Conservation (phyloP, 2,329 filamentous ascomycete genomes). For the Fusarium sp. region DNA sequence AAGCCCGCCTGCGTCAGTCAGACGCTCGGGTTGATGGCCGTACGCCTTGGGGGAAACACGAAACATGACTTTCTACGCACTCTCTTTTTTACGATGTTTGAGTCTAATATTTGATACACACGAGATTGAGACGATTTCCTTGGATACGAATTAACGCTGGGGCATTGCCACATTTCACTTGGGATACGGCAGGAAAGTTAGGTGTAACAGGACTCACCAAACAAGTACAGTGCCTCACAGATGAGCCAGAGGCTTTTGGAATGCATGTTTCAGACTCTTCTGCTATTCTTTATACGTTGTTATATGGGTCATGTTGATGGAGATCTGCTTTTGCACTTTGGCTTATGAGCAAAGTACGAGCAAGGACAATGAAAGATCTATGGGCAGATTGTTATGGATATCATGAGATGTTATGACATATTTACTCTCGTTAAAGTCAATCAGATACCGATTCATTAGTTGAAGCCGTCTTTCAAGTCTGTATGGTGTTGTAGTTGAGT, state of each 20-base stretch:
- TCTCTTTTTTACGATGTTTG: not conserved
- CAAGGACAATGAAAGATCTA: not conserved
- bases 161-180: constrained; percentile 10
- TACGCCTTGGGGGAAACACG: constrained; percentile 17
- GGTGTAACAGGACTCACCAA: constrained; percentile 40
- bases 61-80: constrained; percentile 1
- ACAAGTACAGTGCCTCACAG: constrained; percentile 17
- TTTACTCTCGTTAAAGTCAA: not conserved
- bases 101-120: constrained; percentile 13
- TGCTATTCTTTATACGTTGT: not conserved
- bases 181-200: constrained; percentile 19
- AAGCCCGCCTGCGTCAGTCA: not conserved
- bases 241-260: not conserved
- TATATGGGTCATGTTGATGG: not conserved
- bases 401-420: not conserved
- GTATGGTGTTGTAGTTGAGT: not conserved
- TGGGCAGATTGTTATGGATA: constrained; percentile 1
- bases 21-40: not conserved
- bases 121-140: not conserved
- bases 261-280: constrained; percentile 15
- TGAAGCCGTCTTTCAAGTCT: not conserved
- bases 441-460: not conserved
- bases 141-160: constrained; percentile 7
- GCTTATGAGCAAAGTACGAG: not conserved
- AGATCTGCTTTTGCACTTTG: not conserved